Base-by-base conservation (phyloP, 139 green algal species). In the Ettlia oleoabundans region DNA sequence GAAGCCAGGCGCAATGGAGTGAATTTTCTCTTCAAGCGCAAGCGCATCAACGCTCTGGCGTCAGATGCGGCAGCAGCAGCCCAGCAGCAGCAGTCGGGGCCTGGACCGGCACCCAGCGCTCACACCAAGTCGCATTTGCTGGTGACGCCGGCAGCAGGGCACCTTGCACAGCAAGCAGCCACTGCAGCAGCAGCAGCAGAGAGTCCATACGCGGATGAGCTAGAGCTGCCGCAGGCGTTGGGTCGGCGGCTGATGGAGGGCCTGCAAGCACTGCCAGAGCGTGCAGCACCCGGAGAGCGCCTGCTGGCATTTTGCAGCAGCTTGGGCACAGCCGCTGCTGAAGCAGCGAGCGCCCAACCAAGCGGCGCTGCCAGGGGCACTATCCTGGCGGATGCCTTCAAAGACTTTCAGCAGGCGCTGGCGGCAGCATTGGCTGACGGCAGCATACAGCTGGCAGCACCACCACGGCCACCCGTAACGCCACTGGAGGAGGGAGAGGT, bases 151-250 rank as follows among this genome's bases (percentile, higher is more conserved):
- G 47, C 55, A 1, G 66, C 28, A 2, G 18, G 6, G 19, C 26
- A 21, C 30, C 65, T 37, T 32, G 33, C 33, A 53, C 26, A 37
- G 4, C 33, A 51, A n/a, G 69, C 68, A 33, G 47, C 58, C 24
- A 51, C 65, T 18, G 64, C 77, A 4, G 72, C 58, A 3, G 37
- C 33, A 24, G 72, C 67, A 55, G 43, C 47, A 32, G 35, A 51
- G 43, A 84, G 72, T 43, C 82, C 82, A 32, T 78, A 83, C 62
- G 75, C 80, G 22, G 82, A 86, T 4, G 75, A 84, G 24, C 33
- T 76, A 63, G 76, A 83, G 43, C 42, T 86, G 64, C 42, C 65
- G 26, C 41, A 41, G 21, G 62, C 73, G 75, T 42, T 86, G 40
- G 70, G 79, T 8, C 32, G 65, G 62, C 73, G 82, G 3, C 75